Base-by-base conservation (phyloP, 768 basidiomycete species). In the Butyriboletus loyo region DNA sequence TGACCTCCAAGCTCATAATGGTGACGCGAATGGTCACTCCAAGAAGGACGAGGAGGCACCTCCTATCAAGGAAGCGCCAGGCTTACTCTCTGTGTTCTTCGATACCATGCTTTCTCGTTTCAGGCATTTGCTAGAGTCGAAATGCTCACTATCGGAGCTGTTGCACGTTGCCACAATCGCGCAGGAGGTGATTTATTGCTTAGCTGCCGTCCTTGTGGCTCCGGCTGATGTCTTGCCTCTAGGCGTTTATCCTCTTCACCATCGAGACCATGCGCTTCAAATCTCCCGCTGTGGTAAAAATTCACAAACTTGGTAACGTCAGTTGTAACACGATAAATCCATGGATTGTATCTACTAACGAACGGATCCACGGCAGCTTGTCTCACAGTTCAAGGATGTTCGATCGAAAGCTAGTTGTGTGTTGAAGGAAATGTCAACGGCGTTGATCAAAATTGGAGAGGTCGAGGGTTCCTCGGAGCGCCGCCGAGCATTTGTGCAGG, bases 221-320 rank as follows among this genome's bases (percentile, higher is more conserved):
- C 15, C 2, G n/a, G 22, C 35, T 63, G 7, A 59, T 40, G 32
- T 27, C 8, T 46, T 30, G 39, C 14, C 50, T 35, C 13, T 45
- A 92, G 89, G 90, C 86, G 3, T 83, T 89, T 60, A 75, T 90
- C 40, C 70, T 93, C 2, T 78, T 93, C 54, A 70, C 75, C 21
- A 73, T 87, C n/a, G 86, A 85, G 64, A 85, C 84, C 0, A 60
- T 81, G 46, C 82, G 90, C 13, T 92, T 92, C 76, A 90, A 88
- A 66, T 69, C 82, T 8, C 68, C 82, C 4, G 80, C 85, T 0
- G 75, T 87, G 17, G 78, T 86, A 37, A 90, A 89, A 65, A 75
- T 81, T 35, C 79, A 92, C 67, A 91, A 86, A 65, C 79, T 88
- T 40, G 85, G 86, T 39, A 74, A 75, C 55, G 89, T 91, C 63